A percentile compares a stretch with the other conserved stretches of the same genome.
Conservation (phyloP, 2,329 filamentous ascomycete species). For the Teratosphaeria gauchensis region DNA sequence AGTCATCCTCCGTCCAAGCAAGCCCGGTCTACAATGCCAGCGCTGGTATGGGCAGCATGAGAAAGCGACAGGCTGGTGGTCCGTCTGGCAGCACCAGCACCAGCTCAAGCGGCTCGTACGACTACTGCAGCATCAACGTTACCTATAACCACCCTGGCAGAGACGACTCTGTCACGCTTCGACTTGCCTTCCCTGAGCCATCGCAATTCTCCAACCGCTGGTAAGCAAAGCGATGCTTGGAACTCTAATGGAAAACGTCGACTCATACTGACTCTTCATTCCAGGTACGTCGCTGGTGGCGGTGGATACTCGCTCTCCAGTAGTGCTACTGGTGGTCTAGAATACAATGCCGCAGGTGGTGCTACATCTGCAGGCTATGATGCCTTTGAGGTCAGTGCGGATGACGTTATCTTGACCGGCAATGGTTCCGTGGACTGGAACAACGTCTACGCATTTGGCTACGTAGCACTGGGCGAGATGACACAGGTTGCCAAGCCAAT, state of each 20-base stretch:
- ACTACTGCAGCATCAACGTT: neutral
- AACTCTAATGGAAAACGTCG: no score
- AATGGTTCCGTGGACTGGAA: conserved; percentile 38
- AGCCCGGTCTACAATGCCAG: neutral
- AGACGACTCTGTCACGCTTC: neutral
- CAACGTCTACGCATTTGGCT: conserved; percentile 41
- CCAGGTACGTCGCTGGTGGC: neutral
- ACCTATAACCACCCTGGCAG: neutral
- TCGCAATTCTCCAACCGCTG: neutral
- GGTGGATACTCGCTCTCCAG: neutral
- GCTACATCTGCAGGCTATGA: neutral
- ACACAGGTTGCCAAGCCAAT: conserved; percentile 38
- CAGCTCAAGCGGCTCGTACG: neutral
- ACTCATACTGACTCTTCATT: no score
- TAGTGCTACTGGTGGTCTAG: neutral
- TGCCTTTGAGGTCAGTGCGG: neutral
- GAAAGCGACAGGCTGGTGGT: neutral
- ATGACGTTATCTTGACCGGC: neutral
- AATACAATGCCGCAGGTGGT: neutral
- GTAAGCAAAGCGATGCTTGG: neutral
- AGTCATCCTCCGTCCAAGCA: neutral
- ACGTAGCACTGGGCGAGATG: conserved; percentile 45
- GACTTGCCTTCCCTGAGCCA: neutral
- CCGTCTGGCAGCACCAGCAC: neutral
- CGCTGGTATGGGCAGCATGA: neutral